A percentile compares a stretch with the other conserved stretches of the same genome.
phyloP scores from a whole-genome alignment of 371 early-diverging fungal species.

The Mortierella sp. region DNA sequence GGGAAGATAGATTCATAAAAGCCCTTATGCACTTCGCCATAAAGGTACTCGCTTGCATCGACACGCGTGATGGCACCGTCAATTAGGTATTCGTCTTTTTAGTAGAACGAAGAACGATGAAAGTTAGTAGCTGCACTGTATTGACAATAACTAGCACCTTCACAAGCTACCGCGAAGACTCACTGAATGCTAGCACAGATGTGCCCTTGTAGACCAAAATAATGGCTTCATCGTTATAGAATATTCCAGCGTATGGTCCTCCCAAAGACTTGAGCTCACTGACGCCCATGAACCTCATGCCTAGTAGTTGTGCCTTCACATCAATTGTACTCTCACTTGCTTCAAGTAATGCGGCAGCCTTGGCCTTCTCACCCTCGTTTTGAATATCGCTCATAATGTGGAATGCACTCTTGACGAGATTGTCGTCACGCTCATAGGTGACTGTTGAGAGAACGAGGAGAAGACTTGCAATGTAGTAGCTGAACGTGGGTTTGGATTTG shows the following conservation, averaged over 20 bases:
- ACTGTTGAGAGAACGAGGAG: constrained; percentile 48
- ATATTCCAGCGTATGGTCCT: constrained; percentile 65
- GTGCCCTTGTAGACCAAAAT: constrained; percentile 65
- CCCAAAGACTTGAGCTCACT: constrained; percentile 65
- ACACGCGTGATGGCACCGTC: constrained; percentile 44
- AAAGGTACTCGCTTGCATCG: constrained; percentile 41
- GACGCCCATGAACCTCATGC: constrained; percentile 62
- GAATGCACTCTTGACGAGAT: constrained; percentile 57
- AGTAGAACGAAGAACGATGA: constrained; percentile 16
- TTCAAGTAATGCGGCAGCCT: constrained; percentile 21
- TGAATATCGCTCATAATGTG: constrained; percentile 17
- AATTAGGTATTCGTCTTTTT: constrained; percentile 60
- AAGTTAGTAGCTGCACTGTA: background rate
- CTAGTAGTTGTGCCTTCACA: constrained; percentile 32
- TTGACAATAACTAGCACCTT: no score
- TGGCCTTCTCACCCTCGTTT: constrained; percentile 10
- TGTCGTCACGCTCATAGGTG: constrained; percentile 64
- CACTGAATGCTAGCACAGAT: constrained; percentile 57
- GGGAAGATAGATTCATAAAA: constrained; percentile 56
- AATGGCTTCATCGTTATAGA: constrained; percentile 59
- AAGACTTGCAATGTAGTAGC: constrained; percentile 37
- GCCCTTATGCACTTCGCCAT: constrained; percentile 55
- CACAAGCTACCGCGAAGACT: constrained; percentile 7
- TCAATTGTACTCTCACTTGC: constrained; percentile 45
- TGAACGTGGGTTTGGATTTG: constrained; percentile 25